Percentiles rank a stretch among this genome's conserved stretches.
Evolutionary conservation across 345 rosid genomes (phyloP).

Genomic region (Linum lewisii): DNA sequence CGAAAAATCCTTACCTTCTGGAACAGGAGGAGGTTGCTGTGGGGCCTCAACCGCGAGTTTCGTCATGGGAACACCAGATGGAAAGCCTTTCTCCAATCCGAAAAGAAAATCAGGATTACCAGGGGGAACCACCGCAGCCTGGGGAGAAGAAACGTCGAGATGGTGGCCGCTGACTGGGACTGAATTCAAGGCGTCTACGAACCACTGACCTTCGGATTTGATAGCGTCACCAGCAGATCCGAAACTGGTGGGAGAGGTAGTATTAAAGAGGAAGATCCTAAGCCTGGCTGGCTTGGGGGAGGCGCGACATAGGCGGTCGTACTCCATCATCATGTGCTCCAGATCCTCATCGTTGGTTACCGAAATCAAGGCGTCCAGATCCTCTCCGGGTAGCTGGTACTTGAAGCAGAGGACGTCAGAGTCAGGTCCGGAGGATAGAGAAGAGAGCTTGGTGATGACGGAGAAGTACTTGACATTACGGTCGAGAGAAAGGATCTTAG

Average conservation of each 20-base stretch:
- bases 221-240: constrained; percentile 12
- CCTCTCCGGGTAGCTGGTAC: constrained; percentile 66
- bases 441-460: constrained; percentile 29
- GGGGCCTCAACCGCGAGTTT: constrained; percentile 1
- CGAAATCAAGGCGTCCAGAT: constrained; percentile 54
- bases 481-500: constrained; percentile 50
- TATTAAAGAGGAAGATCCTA: constrained; percentile 41
- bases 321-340: constrained; percentile 56
- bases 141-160: constrained; percentile 26
- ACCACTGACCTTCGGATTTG: constrained; percentile 47
- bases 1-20: constrained; percentile 26
- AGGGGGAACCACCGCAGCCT: constrained; percentile 9
- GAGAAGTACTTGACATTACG: constrained; percentile 31
- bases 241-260: constrained; percentile 12
- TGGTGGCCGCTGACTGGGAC: constrained; percentile 21
- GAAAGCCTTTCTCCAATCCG: constrained; percentile 37
- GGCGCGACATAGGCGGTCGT: constrained; percentile 37
- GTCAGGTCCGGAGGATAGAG: constrained; percentile 22
- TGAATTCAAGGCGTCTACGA: constrained; percentile 45
- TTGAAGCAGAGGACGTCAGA: constrained; percentile 33
- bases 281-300: constrained; percentile 40
- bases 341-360: constrained; percentile 63
- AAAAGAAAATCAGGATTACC: constrained; percentile 38
- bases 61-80: constrained; percentile 7
- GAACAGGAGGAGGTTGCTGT: constrained; percentile 11